Percentiles rank a stretch among this genome's conserved stretches.
Conservation (phyloP, 2,329 filamentous ascomycete species). For the Phyllachora maydis region DNA sequence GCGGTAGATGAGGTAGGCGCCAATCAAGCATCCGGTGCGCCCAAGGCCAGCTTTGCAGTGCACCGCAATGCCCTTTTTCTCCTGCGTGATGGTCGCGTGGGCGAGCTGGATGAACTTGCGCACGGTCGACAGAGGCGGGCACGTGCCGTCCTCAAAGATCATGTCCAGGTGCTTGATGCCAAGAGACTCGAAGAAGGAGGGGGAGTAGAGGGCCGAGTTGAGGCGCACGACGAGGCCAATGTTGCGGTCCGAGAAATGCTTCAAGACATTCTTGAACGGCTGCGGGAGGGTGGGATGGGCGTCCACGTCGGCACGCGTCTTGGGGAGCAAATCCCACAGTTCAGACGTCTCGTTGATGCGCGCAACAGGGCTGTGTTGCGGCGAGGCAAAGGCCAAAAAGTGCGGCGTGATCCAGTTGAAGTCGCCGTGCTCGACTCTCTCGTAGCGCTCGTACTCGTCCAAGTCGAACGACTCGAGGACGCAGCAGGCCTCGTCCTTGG, state of each 20-base stretch:
- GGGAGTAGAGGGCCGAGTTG: constrained; percentile 89
- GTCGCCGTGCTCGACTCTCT: constrained; percentile 93
- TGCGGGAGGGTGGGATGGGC: constrained; percentile 50
- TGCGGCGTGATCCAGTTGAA: constrained; percentile 98
- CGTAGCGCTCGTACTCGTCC: constrained; percentile 90
- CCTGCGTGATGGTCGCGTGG: constrained; percentile 80
- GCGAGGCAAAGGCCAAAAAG: constrained; percentile 92
- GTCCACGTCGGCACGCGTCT: constrained; percentile 52
- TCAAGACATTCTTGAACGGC: constrained; percentile 90
- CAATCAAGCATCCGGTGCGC: constrained; percentile 87
- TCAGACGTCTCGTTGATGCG: constrained; percentile 55
- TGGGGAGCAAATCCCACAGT: constrained; percentile 53
- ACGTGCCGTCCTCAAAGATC: constrained; percentile 98
- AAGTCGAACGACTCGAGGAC: constrained; percentile 86
- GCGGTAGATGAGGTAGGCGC: constrained; percentile 92
- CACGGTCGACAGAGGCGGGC: constrained; percentile 73
- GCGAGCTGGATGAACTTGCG: constrained; percentile 88
- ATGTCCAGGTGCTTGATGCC: constrained; percentile 95
- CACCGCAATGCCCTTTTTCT: constrained; percentile 84
- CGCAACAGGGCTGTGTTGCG: constrained; percentile 59
- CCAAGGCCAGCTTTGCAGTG: constrained; percentile 97
- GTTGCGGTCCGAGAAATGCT: constrained; percentile 71
- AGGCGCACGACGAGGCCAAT: constrained; percentile 87
- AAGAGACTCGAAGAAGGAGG: constrained; percentile 89
- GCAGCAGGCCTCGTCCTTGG: constrained; percentile 87